These are phyloP conservation scores for Phytophthora meadii DNA, from an alignment of 352 stramenopile genomes.

Conservation along the genomic window DNA sequence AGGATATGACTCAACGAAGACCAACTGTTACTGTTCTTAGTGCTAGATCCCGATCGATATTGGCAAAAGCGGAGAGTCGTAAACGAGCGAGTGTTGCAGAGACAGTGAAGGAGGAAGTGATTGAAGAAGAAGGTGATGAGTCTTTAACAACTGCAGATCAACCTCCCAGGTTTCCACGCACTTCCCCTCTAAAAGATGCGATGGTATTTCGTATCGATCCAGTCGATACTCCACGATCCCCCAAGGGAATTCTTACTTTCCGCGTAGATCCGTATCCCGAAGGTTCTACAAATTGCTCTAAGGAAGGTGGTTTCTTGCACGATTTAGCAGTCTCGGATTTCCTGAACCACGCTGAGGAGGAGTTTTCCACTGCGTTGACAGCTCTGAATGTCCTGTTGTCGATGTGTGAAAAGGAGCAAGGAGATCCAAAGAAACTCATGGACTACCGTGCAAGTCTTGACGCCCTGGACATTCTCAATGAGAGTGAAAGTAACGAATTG, in stretches of 20 bases:
- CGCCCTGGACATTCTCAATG: slow-evolving; percentile 71
- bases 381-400: slow-evolving; percentile 75
- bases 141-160: slow-evolving; percentile 2
- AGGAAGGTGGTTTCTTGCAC: slow-evolving; percentile 69
- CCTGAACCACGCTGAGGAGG: slow-evolving; percentile 73
- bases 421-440: slow-evolving; percentile 62
- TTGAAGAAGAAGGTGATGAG: not conserved
- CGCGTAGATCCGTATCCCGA: slow-evolving; percentile 28
- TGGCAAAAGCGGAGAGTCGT: slow-evolving; percentile 24
- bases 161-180: slow-evolving; percentile 21
- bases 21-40: slow-evolving; percentile 26
- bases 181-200: slow-evolving; percentile 38
- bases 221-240: slow-evolving; percentile 24
- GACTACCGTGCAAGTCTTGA: slow-evolving; percentile 75
- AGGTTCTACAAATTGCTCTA: slow-evolving; percentile 10
- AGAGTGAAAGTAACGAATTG: slow-evolving; percentile 62
- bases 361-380: slow-evolving; percentile 79
- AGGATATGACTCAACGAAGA: slow-evolving; percentile 53
- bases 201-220: slow-evolving; percentile 59
- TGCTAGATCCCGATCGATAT: slow-evolving; percentile 31
- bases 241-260: slow-evolving; percentile 33
- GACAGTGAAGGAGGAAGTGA: slow-evolving; percentile 5
- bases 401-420: slow-evolving; percentile 68
- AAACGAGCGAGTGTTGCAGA: slow-evolving; percentile 21
- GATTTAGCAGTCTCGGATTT: slow-evolving; percentile 75